Percentiles rank a stretch among this genome's conserved stretches.
Conservation (phyloP, 169 alveolate genomes). For the Eimeria praecox region DNA sequence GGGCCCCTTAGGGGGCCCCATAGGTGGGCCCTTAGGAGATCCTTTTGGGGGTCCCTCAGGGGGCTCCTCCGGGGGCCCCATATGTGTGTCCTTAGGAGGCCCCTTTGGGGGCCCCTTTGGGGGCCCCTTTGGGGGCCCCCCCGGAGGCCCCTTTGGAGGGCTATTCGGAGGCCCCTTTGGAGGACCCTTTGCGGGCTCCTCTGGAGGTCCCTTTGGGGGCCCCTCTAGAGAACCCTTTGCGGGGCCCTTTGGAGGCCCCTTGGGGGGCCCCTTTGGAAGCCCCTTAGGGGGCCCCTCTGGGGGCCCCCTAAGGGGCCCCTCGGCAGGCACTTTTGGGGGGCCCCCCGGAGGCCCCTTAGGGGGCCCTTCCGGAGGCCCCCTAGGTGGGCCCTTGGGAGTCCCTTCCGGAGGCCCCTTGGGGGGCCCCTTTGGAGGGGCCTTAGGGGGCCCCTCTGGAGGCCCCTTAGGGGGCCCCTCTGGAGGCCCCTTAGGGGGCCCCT, state of each 20-base stretch:
- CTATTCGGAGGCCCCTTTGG: too few relatives aligned
- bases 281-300: background rate
- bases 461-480: background rate
- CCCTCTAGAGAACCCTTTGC: background rate
- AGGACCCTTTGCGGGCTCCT: too few relatives aligned
- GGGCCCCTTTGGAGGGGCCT: background rate
- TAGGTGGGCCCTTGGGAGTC: constrained; percentile 39
- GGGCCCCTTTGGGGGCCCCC: background rate
- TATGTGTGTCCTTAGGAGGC: background rate
- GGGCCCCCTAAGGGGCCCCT: too few relatives aligned
- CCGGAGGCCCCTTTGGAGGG: background rate
- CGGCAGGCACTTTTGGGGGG: background rate
- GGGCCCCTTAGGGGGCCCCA: constrained; percentile 32
- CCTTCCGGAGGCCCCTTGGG: constrained; percentile 18
- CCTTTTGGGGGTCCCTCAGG: constrained; percentile 1
- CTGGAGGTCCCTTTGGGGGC: background rate
- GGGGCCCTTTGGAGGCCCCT: constrained; percentile 29
- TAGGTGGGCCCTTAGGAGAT: constrained; percentile 21
- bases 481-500: background rate
- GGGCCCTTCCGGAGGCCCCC: constrained; percentile 14
- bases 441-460: background rate
- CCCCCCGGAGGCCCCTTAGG: constrained; percentile 13
- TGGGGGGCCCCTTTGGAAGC: background rate
- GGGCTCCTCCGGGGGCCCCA: background rate
- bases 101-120: background rate